Conservation (phyloP, 371 early-diverging fungal genomes). For the Blakeslea trispora region DNA sequence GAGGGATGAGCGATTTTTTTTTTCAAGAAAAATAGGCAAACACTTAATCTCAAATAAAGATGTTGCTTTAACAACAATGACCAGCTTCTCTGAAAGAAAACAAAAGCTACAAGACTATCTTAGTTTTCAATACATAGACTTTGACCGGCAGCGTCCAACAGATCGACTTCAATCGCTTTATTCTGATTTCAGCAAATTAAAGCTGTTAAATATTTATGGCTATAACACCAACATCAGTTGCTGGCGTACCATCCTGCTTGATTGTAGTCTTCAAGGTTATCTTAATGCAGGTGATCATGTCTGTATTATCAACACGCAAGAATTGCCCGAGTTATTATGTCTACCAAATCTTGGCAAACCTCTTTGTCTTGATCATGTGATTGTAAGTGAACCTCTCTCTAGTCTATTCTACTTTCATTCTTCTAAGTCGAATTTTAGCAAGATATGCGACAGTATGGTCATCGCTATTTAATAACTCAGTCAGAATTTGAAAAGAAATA, state of each 20-base stretch:
- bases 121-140: slow-evolving; percentile 28
- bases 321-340: slow-evolving; percentile 22
- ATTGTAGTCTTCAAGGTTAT: slow-evolving; percentile 29
- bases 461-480: slow-evolving; percentile 27
- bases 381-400: slow-evolving; percentile 29
- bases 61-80: no score
- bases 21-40: no score
- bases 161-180: slow-evolving; percentile 29
- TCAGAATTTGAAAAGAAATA: slow-evolving; percentile 18
- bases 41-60: no score
- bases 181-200: slow-evolving; percentile 33
- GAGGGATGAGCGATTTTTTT: no score
- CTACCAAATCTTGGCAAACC: slow-evolving; percentile 23
- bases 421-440: slow-evolving; percentile 5
- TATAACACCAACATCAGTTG: slow-evolving; percentile 31
- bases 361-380: slow-evolving; percentile 16
- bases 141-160: slow-evolving; percentile 14
- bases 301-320: slow-evolving; percentile 15
- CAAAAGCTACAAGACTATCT: slow-evolving; percentile 20
- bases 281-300: slow-evolving; percentile 18
- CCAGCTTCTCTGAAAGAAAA: background rate
- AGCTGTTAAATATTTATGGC: slow-evolving; percentile 27
- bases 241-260: slow-evolving; percentile 31
- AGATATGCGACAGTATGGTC: slow-evolving; percentile 14
- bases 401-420: no score